Evolutionary conservation across 2,329 filamentous ascomycete genomes (phyloP), one percentile per base, ranked within the genome.

Genomic region (Knufia petricola): DNA sequence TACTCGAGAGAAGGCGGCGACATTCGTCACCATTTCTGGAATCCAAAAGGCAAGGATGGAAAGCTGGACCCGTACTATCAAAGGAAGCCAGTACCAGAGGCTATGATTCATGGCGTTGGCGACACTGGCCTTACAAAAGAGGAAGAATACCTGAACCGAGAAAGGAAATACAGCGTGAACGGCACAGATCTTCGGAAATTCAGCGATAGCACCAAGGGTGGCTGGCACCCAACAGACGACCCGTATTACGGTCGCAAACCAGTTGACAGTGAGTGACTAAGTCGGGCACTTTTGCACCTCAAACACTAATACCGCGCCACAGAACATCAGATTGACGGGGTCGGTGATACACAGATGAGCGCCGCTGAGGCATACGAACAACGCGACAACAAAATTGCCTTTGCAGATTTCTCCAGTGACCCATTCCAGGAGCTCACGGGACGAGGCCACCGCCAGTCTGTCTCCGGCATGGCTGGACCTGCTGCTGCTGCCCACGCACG

Each of bases 111-210:
- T 8, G 45, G 46, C 24, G 54, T 58, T 9, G 56, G 52, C 32
- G 26, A 47, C 9, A 57, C 52, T 23, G 56, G 56, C 19, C 46
- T 58, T 12, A 55, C 52, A 15, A 50, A 50, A 9, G 56, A 58
- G 26, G 44, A 58, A 43, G 56, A 58, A 45, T 57, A 51, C 46
- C 45, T 34, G 50, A 58, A 54, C 34, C 52, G 56, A 4, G 54
- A 58, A 44, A 52, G 56, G 31, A 58, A 58, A 39, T 55, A 55
- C 28, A 55, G 52, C 37, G 46, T 51, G 24, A 53, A 47, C 26
- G 56, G 56, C 21, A 51, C 53, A 23, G 56, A 58, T 28, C 50
- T 58, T 31, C 42, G 56, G 34, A 55, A 50, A 34, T 58, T 58
- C 46, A 55, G 56, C 45, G 54, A 28, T 12, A 51, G 51, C 31